Evolutionary conservation across 2,329 filamentous ascomycete species (phyloP), one percentile per base, ranked within the genome.

Genomic region (Aspergillus floridensis): DNA sequence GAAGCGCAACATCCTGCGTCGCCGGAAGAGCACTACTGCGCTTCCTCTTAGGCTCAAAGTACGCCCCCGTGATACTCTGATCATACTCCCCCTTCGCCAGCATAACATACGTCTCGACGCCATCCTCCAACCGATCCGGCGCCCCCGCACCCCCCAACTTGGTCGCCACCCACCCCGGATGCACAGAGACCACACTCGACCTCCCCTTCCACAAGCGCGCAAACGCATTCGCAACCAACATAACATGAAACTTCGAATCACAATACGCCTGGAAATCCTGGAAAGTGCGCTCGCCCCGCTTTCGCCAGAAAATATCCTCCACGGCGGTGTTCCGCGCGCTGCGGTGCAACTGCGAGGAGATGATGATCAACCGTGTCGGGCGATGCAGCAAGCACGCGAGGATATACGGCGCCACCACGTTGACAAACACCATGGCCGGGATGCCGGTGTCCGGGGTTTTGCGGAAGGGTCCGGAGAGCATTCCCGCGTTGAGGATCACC

Each of bases 401-500:
- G 7, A 29, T 29, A 29, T 29, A 29, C 26, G 26, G 26, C 7
- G 26, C 26, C 26, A 29, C 26, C 2, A 8, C 26, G 7, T 29
- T 29, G 26, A 29, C 26, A 29, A 29, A 29, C 7, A 54, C 26
- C 26, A 29, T 29, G 26, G 26, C 26, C 47, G 83, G 80, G 12
- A 83, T 70, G 29, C 77, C 79, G 38, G 80, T 75, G 11, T 68
- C 69, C 1, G 77, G 80, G 16, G 64, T 70, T 59, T 76, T 79
- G 61, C 67, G 72, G 64, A 69, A 76, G 44, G 66, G 72, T 16
- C 78, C 78, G 31, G 70, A 71, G 56, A 78, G 78, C 24, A 84
- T 63, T 3, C 82, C 83, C 0, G 84, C 84, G 61, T 86, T 86
- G 71, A 86, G 84, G 31, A 86, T 75, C 19, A 86, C 72, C 32